Percentiles rank a stretch among this genome's conserved stretches.
Evolutionary conservation across 495 filamentous ascomycete genomes (phyloP).

Genomic region (Aspergillus indologenus): DNA sequence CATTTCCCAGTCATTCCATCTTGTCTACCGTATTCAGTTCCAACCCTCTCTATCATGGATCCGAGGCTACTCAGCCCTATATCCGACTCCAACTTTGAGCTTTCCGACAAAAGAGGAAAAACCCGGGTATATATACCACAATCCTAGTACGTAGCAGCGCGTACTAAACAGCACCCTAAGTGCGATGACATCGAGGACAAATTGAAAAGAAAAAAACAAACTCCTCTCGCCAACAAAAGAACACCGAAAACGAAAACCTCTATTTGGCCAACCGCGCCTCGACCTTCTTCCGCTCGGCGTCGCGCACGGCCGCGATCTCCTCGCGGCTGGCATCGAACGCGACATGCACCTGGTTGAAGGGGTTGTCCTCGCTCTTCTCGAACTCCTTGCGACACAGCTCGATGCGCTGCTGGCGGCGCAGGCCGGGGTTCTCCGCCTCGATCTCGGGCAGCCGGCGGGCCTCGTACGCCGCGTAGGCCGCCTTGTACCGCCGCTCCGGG

Average conservation of each 20-base stretch:
- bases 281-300: slow-evolving; percentile 68
- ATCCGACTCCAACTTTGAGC: neutral
- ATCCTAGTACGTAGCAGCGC: too few relatives aligned
- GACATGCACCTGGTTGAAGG: slow-evolving; percentile 78
- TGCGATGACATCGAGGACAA: too few relatives aligned
- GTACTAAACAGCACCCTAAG: too few relatives aligned
- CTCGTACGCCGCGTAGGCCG: slow-evolving; percentile 84
- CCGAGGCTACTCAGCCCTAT: too few relatives aligned
- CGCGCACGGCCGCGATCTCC: slow-evolving; percentile 64
- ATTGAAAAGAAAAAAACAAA: too few relatives aligned
- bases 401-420: slow-evolving; percentile 75
- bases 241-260: slow-evolving; percentile 8
- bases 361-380: slow-evolving; percentile 86
- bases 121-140: slow-evolving; percentile 18
- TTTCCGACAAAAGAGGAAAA: slow-evolving; percentile 2
- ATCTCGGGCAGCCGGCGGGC: slow-evolving; percentile 82
- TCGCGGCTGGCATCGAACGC: slow-evolving; percentile 73
- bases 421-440: slow-evolving; percentile 71
- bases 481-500: slow-evolving; percentile 80
- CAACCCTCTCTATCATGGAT: neutral
- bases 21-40: neutral
- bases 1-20: slow-evolving; percentile 1
- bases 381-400: slow-evolving; percentile 85
- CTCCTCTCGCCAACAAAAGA: too few relatives aligned
- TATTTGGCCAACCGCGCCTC: slow-evolving; percentile 62